These are phyloP conservation scores for Hyphopichia wangnamkhiaoensis DNA, from an alignment of 1,139 yeast species.

Conservation along the genomic window DNA sequence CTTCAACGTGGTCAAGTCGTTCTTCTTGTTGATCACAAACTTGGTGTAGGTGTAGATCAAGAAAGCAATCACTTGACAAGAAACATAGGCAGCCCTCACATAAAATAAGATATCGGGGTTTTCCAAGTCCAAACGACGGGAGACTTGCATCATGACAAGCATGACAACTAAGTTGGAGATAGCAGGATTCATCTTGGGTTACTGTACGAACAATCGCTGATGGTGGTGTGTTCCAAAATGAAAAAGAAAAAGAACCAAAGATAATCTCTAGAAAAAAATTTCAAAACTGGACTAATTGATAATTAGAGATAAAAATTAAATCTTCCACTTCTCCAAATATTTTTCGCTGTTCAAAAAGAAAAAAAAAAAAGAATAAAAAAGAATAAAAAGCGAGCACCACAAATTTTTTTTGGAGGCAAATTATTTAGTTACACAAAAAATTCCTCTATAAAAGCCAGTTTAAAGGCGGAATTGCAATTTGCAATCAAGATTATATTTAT, in stretches of 20 bases:
- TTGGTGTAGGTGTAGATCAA: conserved; percentile 67
- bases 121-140: conserved; percentile 88
- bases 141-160: conserved; percentile 97
- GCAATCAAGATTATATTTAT: too few relatives aligned
- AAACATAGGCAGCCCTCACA: conserved; percentile 72
- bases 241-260: neutral
- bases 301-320: neutral
- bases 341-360: neutral
- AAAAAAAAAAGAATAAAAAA: conserved; percentile 1
- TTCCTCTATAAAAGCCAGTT: too few relatives aligned
- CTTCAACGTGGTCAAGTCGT: conserved; percentile 89
- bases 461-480: neutral
- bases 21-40: conserved; percentile 64
- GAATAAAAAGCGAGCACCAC: neutral
- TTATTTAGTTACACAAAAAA: neutral
- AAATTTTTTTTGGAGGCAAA: too few relatives aligned
- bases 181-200: conserved; percentile 72
- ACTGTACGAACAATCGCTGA: neutral
- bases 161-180: conserved; percentile 82
- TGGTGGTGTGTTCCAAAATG: neutral
- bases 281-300: neutral
- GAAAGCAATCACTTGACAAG: conserved; percentile 68
- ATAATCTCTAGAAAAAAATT: neutral
- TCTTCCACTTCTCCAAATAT: too few relatives aligned
- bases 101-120: conserved; percentile 73